Base-by-base conservation (phyloP, 306 rosid genomes). In the Pyrus communis region DNA sequence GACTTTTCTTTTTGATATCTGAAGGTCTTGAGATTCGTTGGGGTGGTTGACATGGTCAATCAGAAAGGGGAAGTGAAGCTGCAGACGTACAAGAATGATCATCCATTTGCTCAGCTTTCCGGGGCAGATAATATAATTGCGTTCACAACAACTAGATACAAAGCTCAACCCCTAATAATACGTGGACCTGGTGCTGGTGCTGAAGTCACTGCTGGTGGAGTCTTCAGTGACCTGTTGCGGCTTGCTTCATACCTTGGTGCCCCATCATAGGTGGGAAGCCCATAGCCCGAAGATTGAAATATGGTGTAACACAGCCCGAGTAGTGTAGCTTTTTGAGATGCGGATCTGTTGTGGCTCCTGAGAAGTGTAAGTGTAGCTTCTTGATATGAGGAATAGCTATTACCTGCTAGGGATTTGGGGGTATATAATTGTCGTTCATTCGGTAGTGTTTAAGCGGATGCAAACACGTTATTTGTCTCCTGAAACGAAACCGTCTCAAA, bases 131-230 rank as follows among this genome's bases (percentile, higher is more conserved):
- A 94, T 51, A 94, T 94, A 9, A 94, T 94, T 68, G 98, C 98
- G 63, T 92, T 94, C 75, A 92, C 98, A 14, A 92, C 98, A 54
- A 85, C 79, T 28, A 92, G 98, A 86, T 94, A 94, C 67, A 78
- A 85, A 70, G 70, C 84, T 30, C 98, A 94, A 72, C 98, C 97
- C 81, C 81, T 94, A 77, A 94, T 94, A 66, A 89, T 94, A 35
- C 96, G 98, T 8, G 98, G 98, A 9, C 96, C 98, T 3, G 98
- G 98, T 51, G 98, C 97, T 4, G 98, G 98, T 77, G 98, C 98
- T 23, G 89, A 95, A 88, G 98, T 95, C 75, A 95, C 98, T 9
- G 98, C 98, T 10, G 98, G 98, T 69, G 98, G 98, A 73, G 87
- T 95, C 81, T 95, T 95, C 80, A 85, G 96, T 40, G 98, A 95